Percentiles rank a stretch among this genome's conserved stretches.
Evolutionary conservation across 495 filamentous ascomycete genomes (phyloP).

Genomic region (Amorphotheca resinae): DNA sequence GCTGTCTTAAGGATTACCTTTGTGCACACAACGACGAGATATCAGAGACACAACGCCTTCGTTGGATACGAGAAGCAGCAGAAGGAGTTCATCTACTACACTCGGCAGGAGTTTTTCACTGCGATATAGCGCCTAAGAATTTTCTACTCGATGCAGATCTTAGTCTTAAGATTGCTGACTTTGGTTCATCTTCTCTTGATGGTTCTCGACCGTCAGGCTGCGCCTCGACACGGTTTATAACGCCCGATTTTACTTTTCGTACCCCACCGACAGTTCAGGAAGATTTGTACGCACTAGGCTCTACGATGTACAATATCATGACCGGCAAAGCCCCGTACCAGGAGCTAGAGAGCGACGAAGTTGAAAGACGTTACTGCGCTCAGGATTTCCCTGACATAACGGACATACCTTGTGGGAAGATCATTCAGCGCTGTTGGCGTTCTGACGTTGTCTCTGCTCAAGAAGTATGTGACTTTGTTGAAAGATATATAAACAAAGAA

Average conservation of each 20-base stretch:
- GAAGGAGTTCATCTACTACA: slow-evolving; percentile 20
- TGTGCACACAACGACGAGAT: slow-evolving; percentile 15
- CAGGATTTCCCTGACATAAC: slow-evolving; percentile 22
- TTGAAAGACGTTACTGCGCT: slow-evolving; percentile 17
- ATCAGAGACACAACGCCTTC: slow-evolving; percentile 10
- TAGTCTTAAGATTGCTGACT: slow-evolving; percentile 24
- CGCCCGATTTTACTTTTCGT: slow-evolving; percentile 14
- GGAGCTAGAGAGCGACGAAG: slow-evolving; percentile 21
- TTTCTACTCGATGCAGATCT: slow-evolving; percentile 25
- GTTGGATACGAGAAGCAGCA: slow-evolving; percentile 21
- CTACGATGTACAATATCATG: slow-evolving; percentile 22
- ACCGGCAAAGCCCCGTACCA: slow-evolving; percentile 21
- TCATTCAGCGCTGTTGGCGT: slow-evolving; percentile 15
- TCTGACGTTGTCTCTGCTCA: slow-evolving; percentile 5
- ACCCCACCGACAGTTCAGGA: slow-evolving; percentile 14
- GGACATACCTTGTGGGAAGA: slow-evolving; percentile 18
- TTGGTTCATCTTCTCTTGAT: slow-evolving; percentile 17
- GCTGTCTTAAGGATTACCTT: slow-evolving; percentile 22
- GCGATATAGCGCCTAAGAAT: slow-evolving; percentile 23
- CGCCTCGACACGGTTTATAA: slow-evolving; percentile 16
- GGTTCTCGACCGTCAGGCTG: slow-evolving; percentile 20
- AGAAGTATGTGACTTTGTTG: slow-evolving; percentile 5
- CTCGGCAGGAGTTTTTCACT: slow-evolving; percentile 20
- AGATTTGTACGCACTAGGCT: slow-evolving; percentile 21
- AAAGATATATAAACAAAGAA: too few relatives aligned